Percentiles rank a stretch among this genome's conserved stretches.
These are phyloP conservation scores for Rhytidhysteron rufulum DNA, from an alignment of 2,329 filamentous ascomycete species.

Conservation along the genomic window DNA sequence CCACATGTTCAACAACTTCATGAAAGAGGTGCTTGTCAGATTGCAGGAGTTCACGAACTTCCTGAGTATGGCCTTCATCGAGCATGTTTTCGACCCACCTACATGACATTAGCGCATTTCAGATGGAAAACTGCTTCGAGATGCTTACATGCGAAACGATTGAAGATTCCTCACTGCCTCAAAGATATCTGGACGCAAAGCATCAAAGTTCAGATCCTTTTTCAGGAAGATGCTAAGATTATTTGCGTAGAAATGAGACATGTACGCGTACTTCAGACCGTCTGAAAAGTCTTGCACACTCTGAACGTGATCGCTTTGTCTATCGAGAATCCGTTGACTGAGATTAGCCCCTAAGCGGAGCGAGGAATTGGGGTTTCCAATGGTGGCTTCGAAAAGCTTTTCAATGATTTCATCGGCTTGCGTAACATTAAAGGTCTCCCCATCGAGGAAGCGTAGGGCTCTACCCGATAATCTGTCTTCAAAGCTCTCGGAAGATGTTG, in stretches of 20 bases:
- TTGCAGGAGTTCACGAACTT: slow-evolving; percentile 55
- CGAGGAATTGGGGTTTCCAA: slow-evolving; percentile 55
- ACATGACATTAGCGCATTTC: slow-evolving; percentile 7
- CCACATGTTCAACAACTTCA: slow-evolving; percentile 35
- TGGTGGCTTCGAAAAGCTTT: slow-evolving; percentile 63
- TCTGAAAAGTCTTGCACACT: slow-evolving; percentile 70
- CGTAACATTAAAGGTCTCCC: slow-evolving; percentile 72
- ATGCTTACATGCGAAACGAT: slow-evolving; percentile 56
- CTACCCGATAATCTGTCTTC: slow-evolving; percentile 69
- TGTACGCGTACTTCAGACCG: slow-evolving; percentile 75
- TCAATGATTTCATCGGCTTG: slow-evolving; percentile 70
- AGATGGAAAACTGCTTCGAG: not conserved
- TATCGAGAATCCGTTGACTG: slow-evolving; percentile 61
- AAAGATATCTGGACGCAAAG: slow-evolving; percentile 58
- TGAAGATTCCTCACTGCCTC: slow-evolving; percentile 65
- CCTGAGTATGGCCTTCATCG: slow-evolving; percentile 32
- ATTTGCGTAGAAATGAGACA: slow-evolving; percentile 83
- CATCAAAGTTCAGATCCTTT: slow-evolving; percentile 24
- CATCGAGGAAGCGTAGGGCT: slow-evolving; percentile 63
- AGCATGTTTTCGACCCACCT: slow-evolving; percentile 38
- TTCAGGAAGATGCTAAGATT: slow-evolving; percentile 63
- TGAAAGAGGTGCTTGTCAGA: slow-evolving; percentile 55
- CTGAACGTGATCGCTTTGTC: slow-evolving; percentile 73
- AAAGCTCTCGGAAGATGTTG: slow-evolving; percentile 76
- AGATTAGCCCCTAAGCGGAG: slow-evolving; percentile 63